Percentiles rank a stretch among this genome's conserved stretches.
These are phyloP conservation scores for Mortierella hygrophila DNA, from an alignment of 192 early-diverging fungal genomes.

Conservation along the genomic window DNA sequence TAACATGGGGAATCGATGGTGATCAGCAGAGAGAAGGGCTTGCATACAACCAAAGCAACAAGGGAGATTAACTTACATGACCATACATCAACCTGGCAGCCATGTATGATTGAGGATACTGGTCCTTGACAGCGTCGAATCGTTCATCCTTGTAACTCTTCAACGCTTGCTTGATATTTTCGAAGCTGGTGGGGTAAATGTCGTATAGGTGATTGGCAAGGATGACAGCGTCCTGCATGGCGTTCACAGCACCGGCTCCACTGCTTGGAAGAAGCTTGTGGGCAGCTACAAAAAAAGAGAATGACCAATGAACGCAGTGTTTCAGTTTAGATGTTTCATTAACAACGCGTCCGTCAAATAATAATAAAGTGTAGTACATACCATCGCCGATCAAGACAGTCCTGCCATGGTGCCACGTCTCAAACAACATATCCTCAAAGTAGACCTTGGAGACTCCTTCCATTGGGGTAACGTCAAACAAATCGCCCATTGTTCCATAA, in stretches of 20 bases:
- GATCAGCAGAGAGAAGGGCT: too few species aligned
- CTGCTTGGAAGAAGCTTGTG: slow-evolving; percentile 12
- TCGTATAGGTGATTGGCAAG: slow-evolving; percentile 6
- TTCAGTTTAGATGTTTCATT: too few species aligned
- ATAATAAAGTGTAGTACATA: not conserved
- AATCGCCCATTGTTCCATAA: slow-evolving; percentile 2
- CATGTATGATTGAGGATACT: not conserved
- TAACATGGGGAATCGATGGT: not conserved
- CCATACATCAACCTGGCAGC: not conserved
- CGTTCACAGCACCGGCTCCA: slow-evolving; percentile 6
- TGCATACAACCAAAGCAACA: not conserved
- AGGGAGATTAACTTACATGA: not conserved
- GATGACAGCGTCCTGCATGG: slow-evolving; percentile 19
- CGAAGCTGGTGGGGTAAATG: not conserved
- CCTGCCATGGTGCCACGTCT: not conserved
- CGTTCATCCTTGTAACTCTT: slow-evolving; percentile 1
- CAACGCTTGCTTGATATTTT: not conserved
- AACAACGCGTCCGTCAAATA: not conserved
- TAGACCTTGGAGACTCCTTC: slow-evolving; percentile 11
- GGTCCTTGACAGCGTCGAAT: not conserved
- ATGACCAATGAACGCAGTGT: not conserved
- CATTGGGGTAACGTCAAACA: slow-evolving; percentile 16
- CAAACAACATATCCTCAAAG: slow-evolving; percentile 3
- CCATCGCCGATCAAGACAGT: slow-evolving; percentile 5
- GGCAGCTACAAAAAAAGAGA: not conserved